These are phyloP conservation scores for Ustilago loliicola DNA, from an alignment of 1,284 basidiomycete genomes.

Conservation along the genomic window DNA sequence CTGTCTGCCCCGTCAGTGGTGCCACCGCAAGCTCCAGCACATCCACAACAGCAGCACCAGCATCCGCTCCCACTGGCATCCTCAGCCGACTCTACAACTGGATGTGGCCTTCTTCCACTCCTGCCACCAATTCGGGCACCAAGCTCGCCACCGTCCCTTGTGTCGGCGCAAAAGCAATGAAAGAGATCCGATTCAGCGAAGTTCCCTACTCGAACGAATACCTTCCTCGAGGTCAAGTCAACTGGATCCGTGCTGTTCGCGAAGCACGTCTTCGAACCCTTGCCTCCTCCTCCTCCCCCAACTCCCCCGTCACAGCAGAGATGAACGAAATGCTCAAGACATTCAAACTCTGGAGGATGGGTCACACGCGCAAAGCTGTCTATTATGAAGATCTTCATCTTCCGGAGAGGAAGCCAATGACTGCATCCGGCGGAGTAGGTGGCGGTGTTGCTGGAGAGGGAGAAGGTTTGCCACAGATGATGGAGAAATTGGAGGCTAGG, in stretches of 20 bases:
- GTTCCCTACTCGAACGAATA: slow-evolving; percentile 53
- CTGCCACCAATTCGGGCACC: slow-evolving; percentile 13
- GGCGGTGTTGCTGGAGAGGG: slow-evolving; percentile 37
- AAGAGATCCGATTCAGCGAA: slow-evolving; percentile 50
- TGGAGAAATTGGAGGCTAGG: slow-evolving; percentile 50
- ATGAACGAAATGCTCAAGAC: slow-evolving; percentile 50
- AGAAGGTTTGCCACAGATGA: slow-evolving; percentile 45
- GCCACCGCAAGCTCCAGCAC: slow-evolving; percentile 9
- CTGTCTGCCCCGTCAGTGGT: slow-evolving; percentile 30
- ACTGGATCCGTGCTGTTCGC: slow-evolving; percentile 44
- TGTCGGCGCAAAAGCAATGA: slow-evolving; percentile 33
- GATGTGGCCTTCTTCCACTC: slow-evolving; percentile 29
- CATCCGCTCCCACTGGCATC: slow-evolving; percentile 18
- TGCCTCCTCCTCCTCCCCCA: slow-evolving; percentile 13
- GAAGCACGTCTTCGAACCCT: slow-evolving; percentile 28
- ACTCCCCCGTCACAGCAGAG: slow-evolving; percentile 30
- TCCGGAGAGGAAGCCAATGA: slow-evolving; percentile 50
- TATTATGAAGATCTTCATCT: slow-evolving; percentile 50
- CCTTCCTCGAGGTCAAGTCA: slow-evolving; percentile 36
- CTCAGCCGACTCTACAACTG: slow-evolving; percentile 36
- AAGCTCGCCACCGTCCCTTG: slow-evolving; percentile 31
- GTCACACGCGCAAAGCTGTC: slow-evolving; percentile 50
- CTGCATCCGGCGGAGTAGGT: slow-evolving; percentile 48
- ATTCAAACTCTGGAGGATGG: slow-evolving; percentile 53
- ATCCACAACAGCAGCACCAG: not conserved